Percentiles rank a stretch among this genome's conserved stretches.
These are phyloP conservation scores for Phlebopus sp. DNA, from an alignment of 1,284 basidiomycete species.

Conservation along the genomic window DNA sequence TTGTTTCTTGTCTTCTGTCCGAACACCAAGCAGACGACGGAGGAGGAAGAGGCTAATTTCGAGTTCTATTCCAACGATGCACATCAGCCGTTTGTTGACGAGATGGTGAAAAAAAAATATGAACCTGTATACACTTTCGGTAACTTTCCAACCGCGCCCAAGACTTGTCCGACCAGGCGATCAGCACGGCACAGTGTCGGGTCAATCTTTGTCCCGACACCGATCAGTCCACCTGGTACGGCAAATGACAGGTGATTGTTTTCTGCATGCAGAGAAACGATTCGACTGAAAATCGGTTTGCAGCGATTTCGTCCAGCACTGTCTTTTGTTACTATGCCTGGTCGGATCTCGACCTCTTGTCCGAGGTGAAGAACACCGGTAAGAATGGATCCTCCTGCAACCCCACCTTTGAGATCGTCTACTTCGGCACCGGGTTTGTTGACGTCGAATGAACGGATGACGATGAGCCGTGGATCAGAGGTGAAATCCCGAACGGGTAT, in stretches of 20 bases:
- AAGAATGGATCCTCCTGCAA: constrained; percentile 95
- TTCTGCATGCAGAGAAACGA: constrained; percentile 92
- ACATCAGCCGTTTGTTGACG: not conserved
- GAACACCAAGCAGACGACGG: constrained; percentile 94
- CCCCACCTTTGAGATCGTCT: constrained; percentile 96
- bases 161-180: constrained; percentile 93
- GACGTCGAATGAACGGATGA: constrained; percentile 99
- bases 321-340: constrained; percentile 97
- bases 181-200: constrained; percentile 97
- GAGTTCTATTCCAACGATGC: constrained; percentile 51
- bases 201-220: constrained; percentile 96
- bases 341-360: constrained; percentile 95
- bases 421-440: constrained; percentile 99
- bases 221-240: constrained; percentile 96
- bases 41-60: constrained; percentile 93
- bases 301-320: constrained; percentile 87
- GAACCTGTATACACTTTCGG: constrained; percentile 90
- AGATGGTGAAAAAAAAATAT: constrained; percentile 18
- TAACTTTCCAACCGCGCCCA: constrained; percentile 91
- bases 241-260: constrained; percentile 94
- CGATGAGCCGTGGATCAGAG: constrained; percentile 89
- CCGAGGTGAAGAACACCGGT: constrained; percentile 90
- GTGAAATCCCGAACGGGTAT: constrained; percentile 93
- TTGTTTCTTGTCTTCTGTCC: constrained; percentile 98
- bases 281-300: constrained; percentile 90